Conservation (phyloP, 371 early-diverging fungal species). For the Enteropsectra breve region DNA sequence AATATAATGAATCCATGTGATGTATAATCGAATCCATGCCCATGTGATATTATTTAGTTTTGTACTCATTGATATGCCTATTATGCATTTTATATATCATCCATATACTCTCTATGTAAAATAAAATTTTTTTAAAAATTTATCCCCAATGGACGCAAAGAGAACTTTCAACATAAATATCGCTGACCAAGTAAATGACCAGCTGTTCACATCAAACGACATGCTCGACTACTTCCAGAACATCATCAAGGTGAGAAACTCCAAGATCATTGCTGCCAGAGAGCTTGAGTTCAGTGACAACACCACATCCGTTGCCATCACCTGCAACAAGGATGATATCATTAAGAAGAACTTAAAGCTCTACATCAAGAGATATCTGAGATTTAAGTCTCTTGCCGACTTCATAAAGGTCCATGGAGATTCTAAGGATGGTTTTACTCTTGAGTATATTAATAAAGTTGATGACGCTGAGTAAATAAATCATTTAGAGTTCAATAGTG, state of each 20-base stretch:
- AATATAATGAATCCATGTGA: neutral
- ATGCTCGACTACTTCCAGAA: constrained; percentile 36
- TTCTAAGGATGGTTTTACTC: constrained; percentile 14
- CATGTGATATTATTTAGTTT: no score
- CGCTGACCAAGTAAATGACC: constrained; percentile 20
- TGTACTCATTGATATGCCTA: no score
- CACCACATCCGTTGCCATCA: constrained; percentile 9
- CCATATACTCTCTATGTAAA: no score
- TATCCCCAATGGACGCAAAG: neutral
- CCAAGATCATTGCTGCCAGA: constrained; percentile 9
- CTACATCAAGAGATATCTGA: constrained; percentile 45
- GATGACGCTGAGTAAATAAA: constrained; percentile 34
- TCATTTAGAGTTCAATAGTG: no score
- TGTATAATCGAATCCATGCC: neutral
- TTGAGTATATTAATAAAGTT: constrained; percentile 40
- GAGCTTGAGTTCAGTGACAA: constrained; percentile 37
- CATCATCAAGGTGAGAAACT: constrained; percentile 41
- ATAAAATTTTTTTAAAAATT: constrained; percentile 1
- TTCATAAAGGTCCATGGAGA: constrained; percentile 48
- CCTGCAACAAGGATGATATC: constrained; percentile 29
- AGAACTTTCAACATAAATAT: constrained; percentile 20
- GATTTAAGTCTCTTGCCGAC: constrained; percentile 21
- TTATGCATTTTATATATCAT: no score
- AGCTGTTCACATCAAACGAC: constrained; percentile 11
- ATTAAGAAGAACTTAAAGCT: constrained; percentile 37